Evolutionary conservation across 2,329 filamentous ascomycete species (phyloP), one percentile per base, ranked within the genome.

Genomic region (Chaetomium sp.): DNA sequence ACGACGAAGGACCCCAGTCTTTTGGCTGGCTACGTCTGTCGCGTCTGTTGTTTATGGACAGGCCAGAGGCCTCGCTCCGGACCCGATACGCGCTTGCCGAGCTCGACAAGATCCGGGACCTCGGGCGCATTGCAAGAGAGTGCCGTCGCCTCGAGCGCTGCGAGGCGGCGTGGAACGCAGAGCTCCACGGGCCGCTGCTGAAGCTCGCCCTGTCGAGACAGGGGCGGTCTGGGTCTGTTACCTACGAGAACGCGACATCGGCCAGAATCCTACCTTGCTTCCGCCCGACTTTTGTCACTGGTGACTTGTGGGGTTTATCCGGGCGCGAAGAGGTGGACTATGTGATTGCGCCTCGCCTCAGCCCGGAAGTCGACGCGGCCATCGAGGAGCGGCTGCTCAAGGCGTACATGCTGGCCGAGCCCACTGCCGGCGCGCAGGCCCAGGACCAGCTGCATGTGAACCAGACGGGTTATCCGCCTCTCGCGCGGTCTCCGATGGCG

Each of bases 1-100:
- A 43, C 33, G 19, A 48, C 14, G 50, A 53, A 36, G 50, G 27
- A 40, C 42, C 10, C 9, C 19, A 3, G 19, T 53, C 45, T 43
- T 57, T 57, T 44, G 50, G 54, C 51, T 57, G 48, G 47, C 45
- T 57, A n/a, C 55, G 50, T 19, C 10, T 57, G 37, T 47, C 46
- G 43, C 19, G 19, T 27, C 50, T 27, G 19, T 27, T 57, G 41
- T 53, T 50, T 49, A 4, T 42, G 27, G 45, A 41, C 45, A 47
- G 46, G 40, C n/a, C 34, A 46, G 41, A 52, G 33, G 11, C 42
- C 50, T 36, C 50, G 41, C 6, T 40, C 5, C 50, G 43, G 41
- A 35, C 19, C 41, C 41, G 50, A 7, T 41, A 50, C 37, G 55
- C 55, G 34, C 51, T 33, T 27, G 11, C 41, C 41, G 41, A 14